A percentile compares a stretch with the other conserved stretches of the same genome.
These are phyloP conservation scores for Rhizophagus clarus DNA, from an alignment of 192 early-diverging fungal species.

Conservation along the genomic window DNA sequence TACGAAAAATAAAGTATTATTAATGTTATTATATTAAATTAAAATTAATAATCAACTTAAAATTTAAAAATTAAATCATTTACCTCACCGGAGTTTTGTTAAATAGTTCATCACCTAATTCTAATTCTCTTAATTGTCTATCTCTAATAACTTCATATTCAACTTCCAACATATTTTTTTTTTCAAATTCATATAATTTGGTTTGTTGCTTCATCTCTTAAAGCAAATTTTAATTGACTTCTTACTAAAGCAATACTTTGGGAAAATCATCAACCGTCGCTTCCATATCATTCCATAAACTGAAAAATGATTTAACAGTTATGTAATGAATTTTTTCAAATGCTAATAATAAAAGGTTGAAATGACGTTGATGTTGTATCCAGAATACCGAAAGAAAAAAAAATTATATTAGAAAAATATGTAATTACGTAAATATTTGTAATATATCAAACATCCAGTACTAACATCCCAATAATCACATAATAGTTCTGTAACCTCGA, in stretches of 20 bases:
- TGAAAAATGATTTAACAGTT: constrained; percentile 54
- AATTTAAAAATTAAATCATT: constrained; percentile 13
- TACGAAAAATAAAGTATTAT: too few relatives aligned
- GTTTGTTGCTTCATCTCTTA: constrained; percentile 37
- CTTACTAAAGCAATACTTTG: constrained; percentile 60
- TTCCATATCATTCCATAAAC: constrained; percentile 69
- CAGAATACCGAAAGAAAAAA: constrained; percentile 22
- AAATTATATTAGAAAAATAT: too few relatives aligned
- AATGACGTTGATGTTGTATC: constrained; percentile 56
- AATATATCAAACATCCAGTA: constrained; percentile 47
- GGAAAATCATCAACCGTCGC: constrained; percentile 52
- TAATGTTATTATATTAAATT: too few relatives aligned
- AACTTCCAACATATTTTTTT: constrained; percentile 57
- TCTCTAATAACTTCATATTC: constrained; percentile 65
- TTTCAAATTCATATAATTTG: constrained; percentile 54
- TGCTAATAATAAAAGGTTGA: constrained; percentile 63
- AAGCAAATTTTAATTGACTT: constrained; percentile 58
- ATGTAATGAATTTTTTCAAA: constrained; percentile 61
- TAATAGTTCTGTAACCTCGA: constrained; percentile 68
- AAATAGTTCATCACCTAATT: constrained; percentile 66
- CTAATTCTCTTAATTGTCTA: constrained; percentile 66
- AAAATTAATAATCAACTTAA: neutral
- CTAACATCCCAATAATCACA: constrained; percentile 71
- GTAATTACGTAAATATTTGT: too few relatives aligned
- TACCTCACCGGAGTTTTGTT: constrained; percentile 61